Conservation (phyloP, 176 grass and related monocot species). For the Dactylis glomerata region DNA sequence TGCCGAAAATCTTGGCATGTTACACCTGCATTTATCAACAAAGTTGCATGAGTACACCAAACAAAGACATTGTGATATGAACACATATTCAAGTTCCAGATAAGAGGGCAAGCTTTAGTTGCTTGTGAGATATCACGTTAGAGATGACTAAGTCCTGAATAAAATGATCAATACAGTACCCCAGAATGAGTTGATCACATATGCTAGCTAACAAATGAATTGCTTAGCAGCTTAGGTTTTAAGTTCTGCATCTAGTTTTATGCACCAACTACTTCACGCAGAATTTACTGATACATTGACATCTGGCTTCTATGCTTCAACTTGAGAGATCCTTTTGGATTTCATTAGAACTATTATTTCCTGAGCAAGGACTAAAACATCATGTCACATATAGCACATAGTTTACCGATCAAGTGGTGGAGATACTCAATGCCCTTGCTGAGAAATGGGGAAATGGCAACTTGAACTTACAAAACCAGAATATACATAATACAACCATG, state of each 20-base stretch:
- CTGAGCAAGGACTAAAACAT: neutral
- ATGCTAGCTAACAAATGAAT: constrained; percentile 7
- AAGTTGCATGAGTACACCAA: constrained; percentile 22
- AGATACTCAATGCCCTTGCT: neutral
- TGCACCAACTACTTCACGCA: neutral
- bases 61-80: constrained; percentile 2
- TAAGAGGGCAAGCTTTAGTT: neutral
- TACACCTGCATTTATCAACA: constrained; percentile 1
- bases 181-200: neutral
- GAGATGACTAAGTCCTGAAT: neutral
- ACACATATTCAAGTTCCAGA: neutral
- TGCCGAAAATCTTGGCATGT: neutral
- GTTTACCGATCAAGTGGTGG: neutral
- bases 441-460: neutral
- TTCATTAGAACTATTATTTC: neutral
- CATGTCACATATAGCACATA: neutral
- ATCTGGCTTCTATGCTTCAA: neutral
- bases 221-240: neutral
- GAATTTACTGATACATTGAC: neutral
- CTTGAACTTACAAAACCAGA: neutral
- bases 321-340: neutral
- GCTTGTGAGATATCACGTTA: neutral
- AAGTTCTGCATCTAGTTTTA: neutral
- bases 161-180: neutral
- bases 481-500: neutral